Conservation (phyloP, 768 basidiomycete genomes). For the Xerocomellus dryophilus region DNA sequence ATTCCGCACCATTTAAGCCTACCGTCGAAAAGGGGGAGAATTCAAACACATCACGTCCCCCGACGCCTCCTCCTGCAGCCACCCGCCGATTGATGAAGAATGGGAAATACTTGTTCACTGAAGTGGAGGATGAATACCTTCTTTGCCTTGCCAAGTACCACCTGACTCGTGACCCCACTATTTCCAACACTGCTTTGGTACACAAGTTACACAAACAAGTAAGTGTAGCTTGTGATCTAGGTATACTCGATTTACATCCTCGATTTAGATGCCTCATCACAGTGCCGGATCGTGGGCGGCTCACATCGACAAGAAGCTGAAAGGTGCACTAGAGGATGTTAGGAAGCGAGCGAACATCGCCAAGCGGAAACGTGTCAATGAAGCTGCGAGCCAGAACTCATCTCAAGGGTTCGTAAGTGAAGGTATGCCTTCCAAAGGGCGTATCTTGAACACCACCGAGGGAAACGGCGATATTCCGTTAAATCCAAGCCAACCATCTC, state of each 20-base stretch:
- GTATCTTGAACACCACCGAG: not conserved
- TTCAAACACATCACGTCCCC: constrained; percentile 29
- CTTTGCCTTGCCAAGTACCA: constrained; percentile 43
- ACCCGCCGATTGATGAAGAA: constrained; percentile 27
- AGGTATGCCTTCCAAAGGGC: not conserved
- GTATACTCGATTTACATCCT: not conserved
- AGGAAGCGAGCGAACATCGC: constrained; percentile 52
- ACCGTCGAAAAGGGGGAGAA: not conserved
- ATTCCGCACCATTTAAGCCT: not conserved
- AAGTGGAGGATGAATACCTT: constrained; percentile 49
- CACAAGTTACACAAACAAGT: constrained; percentile 48
- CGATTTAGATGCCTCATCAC: constrained; percentile 61
- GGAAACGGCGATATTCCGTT: not conserved
- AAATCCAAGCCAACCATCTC: not conserved
- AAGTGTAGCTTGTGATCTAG: not conserved
- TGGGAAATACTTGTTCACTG: constrained; percentile 45
- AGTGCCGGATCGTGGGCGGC: constrained; percentile 46
- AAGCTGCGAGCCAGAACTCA: not conserved
- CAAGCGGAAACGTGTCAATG: constrained; percentile 38
- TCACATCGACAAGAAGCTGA: constrained; percentile 34
- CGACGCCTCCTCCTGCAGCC: constrained; percentile 44
- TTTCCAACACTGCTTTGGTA: constrained; percentile 38
- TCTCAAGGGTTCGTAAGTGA: not conserved
- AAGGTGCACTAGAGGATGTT: constrained; percentile 42
- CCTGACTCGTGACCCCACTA: constrained; percentile 46